Percentiles rank a stretch among this genome's conserved stretches.
Evolutionary conservation across 202 grass and related monocot species (phyloP).

Genomic region (Hordeum pubiflorum): DNA sequence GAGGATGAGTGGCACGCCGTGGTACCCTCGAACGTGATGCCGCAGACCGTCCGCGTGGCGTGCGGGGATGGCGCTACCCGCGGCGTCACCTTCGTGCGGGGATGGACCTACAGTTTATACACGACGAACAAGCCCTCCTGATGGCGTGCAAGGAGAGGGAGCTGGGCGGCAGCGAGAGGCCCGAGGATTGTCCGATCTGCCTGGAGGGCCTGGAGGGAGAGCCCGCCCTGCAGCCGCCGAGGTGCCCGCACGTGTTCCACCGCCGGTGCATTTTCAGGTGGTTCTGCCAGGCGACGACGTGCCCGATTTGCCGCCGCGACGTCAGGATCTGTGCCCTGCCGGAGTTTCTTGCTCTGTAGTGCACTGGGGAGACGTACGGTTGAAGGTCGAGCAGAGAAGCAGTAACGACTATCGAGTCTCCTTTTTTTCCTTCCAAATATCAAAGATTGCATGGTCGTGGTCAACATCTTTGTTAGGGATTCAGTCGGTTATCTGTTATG

Average conservation of each 20-base stretch:
- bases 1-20: neutral
- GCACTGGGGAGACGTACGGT: no score
- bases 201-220: neutral
- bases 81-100: neutral
- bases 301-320: conserved; percentile 1
- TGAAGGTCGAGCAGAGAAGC: no score
- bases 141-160: neutral
- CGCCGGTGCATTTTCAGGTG: neutral
- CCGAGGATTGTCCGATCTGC: neutral
- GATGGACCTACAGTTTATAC: neutral
- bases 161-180: no score
- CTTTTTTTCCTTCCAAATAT: no score
- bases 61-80: neutral
- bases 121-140: neutral
- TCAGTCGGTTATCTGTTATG: no score
- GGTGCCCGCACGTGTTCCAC: conserved; percentile 1
- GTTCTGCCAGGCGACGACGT: neutral
- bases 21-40: neutral
- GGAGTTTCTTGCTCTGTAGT: neutral
- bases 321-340: neutral
- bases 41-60: neutral
- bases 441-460: no score
- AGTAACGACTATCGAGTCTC: no score
- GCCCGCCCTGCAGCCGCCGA: neutral
- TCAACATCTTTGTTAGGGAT: no score